Evolutionary conservation across 1,139 yeast species (phyloP), one percentile per base, ranked within the genome.

Genomic region (Sugiyamaella xylanicola): DNA sequence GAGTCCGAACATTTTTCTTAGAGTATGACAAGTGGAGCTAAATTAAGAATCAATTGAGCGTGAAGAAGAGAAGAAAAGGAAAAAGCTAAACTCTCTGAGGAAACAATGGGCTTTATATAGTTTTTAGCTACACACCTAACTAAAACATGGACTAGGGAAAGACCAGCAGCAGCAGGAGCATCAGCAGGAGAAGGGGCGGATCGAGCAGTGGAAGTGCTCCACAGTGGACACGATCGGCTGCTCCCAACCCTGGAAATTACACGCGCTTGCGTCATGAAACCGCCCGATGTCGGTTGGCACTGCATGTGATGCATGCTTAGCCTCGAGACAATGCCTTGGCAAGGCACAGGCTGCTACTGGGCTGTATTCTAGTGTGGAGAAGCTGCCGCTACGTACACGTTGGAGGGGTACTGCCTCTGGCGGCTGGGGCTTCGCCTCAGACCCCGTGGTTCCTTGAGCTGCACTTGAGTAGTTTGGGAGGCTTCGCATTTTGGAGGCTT

Each of bases 1-100:
- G 29, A 58, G 59, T 48, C 67, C 68, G 59, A 64, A 64, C 20
- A 49, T 45, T n/a, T 19, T 40, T 19, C 7, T 7, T 40, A 5
- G 5, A 25, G 29, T 25, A 25, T n/a, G 29, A 25, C 8, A 9
- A 25, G 9, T 25, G 5, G 29, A 25, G 29, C 29, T 25, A 9
- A 5, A 25, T 5, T 25, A 5, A 25, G 29, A 25, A 9, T 5
- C 29, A 25, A 25, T 25, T 25, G 9, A 25, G 29, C 25, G 45
- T 36, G 22, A 17, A 37, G 45, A 25, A 39, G 19, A 43, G 16
- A 41, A 13, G n/a, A 25, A 13, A 43, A 43, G 22, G 15, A 16
- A 45, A 32, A n/a, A 32, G 2, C 22, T 19, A 44, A 27, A 19
- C 49, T 9, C 3, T 17, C 4, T 7, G 29, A 25, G 49, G 29